Evolutionary conservation across 345 rosid species (phyloP), one percentile per base, ranked within the genome.

Genomic region (Ceriops tagal): DNA sequence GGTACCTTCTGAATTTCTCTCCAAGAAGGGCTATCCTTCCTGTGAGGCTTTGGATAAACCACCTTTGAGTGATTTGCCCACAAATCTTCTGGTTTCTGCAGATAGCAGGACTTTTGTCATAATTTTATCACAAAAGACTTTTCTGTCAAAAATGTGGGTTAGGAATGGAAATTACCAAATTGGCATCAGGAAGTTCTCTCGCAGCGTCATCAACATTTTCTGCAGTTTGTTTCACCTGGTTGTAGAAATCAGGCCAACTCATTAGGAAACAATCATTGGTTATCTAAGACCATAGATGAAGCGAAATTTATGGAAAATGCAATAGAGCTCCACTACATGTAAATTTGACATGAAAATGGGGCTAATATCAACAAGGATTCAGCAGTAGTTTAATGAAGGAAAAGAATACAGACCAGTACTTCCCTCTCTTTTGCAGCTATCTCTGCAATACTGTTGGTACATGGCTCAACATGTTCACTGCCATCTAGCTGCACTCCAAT

Each of bases 401-500:
- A 1, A 1, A n/a, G 67, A 55, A 47, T 53, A 43, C 60, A 58
- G 53, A 92, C 97, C 96, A 88, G 77, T 37, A 81, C 75, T 87
- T 88, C 92, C 24, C 89, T 75, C 68, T 89, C 90, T 82, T 80
- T 69, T 51, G 91, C 95, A 46, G 89, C 77, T 39, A 67, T 69
- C 67, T 83, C 89, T 32, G 91, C 89, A 68, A 93, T 89, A 68
- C 81, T 77, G 77, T 87, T 93, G 3, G 65, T 81, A 39, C 83
- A 87, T 32, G 98, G 97, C 79, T 93, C 97, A 52, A 93, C 89
- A 56, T 91, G 93, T 72, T 87, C 87, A 67, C 98, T 93, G 6
- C 98, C 98, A 56, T 93, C 98, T 58, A 93, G 73, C 75, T 93
- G 98, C 21, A 93, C 98, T 70, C 98, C 98, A 39, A 93, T 93